Base-by-base conservation (phyloP, 2,329 filamentous ascomycete species). In the Epichloe elymi region DNA sequence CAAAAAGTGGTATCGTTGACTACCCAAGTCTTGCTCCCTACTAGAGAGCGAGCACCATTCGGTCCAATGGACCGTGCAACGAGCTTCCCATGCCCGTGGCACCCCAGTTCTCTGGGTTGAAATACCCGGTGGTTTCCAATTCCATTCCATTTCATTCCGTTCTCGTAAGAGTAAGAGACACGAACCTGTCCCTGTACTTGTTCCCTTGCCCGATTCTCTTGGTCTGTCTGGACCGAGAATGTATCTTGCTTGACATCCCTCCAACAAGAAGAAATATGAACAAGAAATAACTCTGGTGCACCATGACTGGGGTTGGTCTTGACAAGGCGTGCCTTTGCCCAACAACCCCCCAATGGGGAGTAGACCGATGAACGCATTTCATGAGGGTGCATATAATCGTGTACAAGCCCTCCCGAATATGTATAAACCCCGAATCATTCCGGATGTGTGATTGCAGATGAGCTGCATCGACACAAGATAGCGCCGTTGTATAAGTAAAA, bases 381-480 rank as follows among this genome's bases (percentile, higher is more conserved):
- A 26, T 57, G 38, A 50, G 48, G 40, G 48, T 39, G 51, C 51
- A 20, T 26, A 37, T 20, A 45, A 50, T 37, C 51, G 39, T 48
- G 48, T 53, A 50, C 20, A 40, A 33, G 39, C 48, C 48, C 38
- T 40, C 44, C 39, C 50, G 33, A 47, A 36, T 26, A 33, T 33
- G 44, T 48, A 23, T 44, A 23, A 12, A 12, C 30, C 33, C 40
- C 48, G 5, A 19, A 26, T n/a, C 12, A 8, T 40, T 26, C 26
- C 42, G 12, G 17, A n/a, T 33, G 30, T 49, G 40, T 44, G 48
- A 49, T 26, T 23, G 26, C 38, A 38, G 30, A 37, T 35, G n/a
- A 8, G 23, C 48, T 50, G 35, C 12, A 30, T 50, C 41, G 45
- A 19, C 48, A 45, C 40, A 26, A 26, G 19, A 45, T 36, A 23